Evolutionary conservation across 805 yeast genomes (phyloP).

Genomic region (Wickerhamomyces sydowiorum): DNA sequence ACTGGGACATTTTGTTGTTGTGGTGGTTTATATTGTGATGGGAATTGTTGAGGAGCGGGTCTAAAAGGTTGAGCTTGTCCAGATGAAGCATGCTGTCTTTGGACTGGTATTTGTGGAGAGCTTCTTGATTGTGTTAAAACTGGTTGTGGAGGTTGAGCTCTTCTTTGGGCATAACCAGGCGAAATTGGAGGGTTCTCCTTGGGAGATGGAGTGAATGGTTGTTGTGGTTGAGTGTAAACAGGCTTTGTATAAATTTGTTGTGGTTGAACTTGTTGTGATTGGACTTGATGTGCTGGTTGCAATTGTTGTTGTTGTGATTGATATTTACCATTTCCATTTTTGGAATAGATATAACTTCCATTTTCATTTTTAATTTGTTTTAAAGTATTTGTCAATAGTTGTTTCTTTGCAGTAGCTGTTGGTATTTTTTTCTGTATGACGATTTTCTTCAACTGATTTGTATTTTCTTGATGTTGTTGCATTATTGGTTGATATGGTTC

Average conservation of each 20-base stretch:
- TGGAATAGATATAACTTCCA: not conserved
- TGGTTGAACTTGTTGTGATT: not conserved
- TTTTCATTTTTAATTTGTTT: constrained; percentile 19
- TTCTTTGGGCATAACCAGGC: not conserved
- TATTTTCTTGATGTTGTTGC: constrained; percentile 20
- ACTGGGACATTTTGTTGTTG: not conserved
- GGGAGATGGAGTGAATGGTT: not conserved
- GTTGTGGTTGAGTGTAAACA: not conserved
- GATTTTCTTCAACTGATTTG: constrained; percentile 10
- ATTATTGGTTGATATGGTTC: constrained; percentile 52
- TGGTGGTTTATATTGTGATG: constrained; percentile 14
- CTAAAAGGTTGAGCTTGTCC: not conserved
- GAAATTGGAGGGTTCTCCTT: not conserved
- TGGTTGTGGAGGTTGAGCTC: constrained; percentile 1
- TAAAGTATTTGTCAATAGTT: constrained; percentile 18
- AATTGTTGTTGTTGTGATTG: not conserved
- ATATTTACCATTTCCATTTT: not conserved
- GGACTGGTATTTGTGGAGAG: not conserved
- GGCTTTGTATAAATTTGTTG: not conserved
- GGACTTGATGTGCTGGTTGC: constrained; percentile 1
- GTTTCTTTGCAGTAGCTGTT: constrained; percentile 18
- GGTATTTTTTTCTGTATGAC: constrained; percentile 16
- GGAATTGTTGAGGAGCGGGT: constrained; percentile 14
- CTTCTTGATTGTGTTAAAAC: not conserved
- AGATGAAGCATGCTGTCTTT: constrained; percentile 2